A percentile compares a stretch with the other conserved stretches of the same genome.
Evolutionary conservation across 2,329 filamentous ascomycete species (phyloP).

Genomic region (Penicillium aurantiogriseum): DNA sequence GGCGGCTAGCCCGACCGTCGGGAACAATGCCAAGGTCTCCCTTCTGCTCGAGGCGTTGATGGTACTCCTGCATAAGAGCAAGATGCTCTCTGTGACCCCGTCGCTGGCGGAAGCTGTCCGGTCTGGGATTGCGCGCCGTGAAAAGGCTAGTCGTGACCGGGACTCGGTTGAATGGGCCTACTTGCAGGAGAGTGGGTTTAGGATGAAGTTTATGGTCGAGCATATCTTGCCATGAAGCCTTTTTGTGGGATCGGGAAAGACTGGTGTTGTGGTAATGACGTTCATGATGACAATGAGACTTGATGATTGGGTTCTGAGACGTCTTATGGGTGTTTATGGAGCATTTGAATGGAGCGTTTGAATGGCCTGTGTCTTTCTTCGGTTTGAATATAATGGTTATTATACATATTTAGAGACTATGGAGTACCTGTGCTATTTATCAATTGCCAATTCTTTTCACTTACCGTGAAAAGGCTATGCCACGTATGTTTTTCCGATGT

Average conservation of each 20-base stretch:
- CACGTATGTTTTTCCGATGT: not conserved
- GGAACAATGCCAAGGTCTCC: conserved; percentile 72
- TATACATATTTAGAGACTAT: not conserved
- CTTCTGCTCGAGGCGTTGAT: conserved; percentile 66
- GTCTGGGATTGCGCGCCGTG: conserved; percentile 54
- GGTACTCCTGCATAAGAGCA: conserved; percentile 49
- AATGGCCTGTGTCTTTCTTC: not conserved
- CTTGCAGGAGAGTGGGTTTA: conserved; percentile 44
- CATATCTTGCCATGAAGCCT: conserved; percentile 24
- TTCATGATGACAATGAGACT: conserved; percentile 10
- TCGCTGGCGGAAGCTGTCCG: conserved; percentile 49
- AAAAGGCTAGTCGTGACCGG: conserved; percentile 36
- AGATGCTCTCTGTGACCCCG: conserved; percentile 33
- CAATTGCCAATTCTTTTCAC: not conserved
- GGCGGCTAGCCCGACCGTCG: conserved; percentile 58
- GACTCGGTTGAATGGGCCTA: conserved; percentile 39
- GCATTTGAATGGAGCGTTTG: not conserved
- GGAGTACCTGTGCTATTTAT: not conserved
- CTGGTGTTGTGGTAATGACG: not conserved
- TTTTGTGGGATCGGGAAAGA: not conserved
- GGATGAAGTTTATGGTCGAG: conserved; percentile 39
- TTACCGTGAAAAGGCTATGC: not conserved
- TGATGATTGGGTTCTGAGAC: not conserved
- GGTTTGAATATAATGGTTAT: not conserved
- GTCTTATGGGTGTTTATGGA: not conserved